phyloP scores from a whole-genome alignment of 106 monocot species.

The Hemerocallis citrina region DNA sequence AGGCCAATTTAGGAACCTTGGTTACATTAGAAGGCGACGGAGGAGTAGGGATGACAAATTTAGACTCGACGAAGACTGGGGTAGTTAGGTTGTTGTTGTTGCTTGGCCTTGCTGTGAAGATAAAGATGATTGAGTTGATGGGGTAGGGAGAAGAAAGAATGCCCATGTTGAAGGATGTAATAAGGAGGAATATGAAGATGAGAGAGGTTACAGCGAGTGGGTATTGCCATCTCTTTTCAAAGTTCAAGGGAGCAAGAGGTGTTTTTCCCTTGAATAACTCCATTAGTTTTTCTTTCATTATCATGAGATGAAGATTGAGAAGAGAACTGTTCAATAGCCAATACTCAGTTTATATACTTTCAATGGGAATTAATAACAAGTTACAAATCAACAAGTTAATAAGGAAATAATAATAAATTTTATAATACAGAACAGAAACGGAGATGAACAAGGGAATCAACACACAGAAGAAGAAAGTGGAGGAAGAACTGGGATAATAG shows the following conservation, averaged over 20 bases:
- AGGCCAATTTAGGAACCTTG: neutral
- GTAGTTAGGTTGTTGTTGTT: neutral
- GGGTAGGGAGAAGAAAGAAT: constrained; percentile 13
- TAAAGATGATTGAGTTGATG: constrained; percentile 8
- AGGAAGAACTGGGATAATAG: too few species aligned
- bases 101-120: neutral
- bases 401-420: too few species aligned
- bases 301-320: too few species aligned
- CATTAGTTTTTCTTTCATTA: too few species aligned
- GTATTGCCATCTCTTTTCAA: constrained; percentile 13
- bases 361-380: too few species aligned
- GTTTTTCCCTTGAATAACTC: neutral
- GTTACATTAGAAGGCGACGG: neutral
- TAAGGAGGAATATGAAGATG: constrained; percentile 12
- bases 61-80: constrained; percentile 2
- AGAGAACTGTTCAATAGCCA: too few species aligned
- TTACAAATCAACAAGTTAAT: too few species aligned
- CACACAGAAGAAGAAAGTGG: too few species aligned
- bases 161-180: constrained; percentile 15
- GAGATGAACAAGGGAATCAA: too few species aligned
- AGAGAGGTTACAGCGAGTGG: constrained; percentile 3
- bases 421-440: too few species aligned
- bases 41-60: neutral
- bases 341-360: too few species aligned
- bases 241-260: neutral